Evolutionary conservation across 2,329 filamentous ascomycete genomes (phyloP).

Genomic region (Juglanconis juglandina): DNA sequence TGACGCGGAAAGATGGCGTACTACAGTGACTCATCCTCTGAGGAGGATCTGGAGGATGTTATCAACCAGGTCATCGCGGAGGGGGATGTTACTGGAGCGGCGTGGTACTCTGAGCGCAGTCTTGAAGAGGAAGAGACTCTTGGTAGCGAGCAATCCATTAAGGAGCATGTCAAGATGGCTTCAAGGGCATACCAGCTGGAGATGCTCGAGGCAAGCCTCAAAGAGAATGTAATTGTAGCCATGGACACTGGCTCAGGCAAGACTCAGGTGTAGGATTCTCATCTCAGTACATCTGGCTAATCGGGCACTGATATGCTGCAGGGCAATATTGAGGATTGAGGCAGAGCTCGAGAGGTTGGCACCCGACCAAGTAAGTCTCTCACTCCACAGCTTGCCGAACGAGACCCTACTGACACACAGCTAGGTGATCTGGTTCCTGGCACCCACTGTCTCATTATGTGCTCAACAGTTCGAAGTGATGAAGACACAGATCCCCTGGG

Average conservation of each 20-base stretch:
- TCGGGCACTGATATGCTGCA: constrained; percentile 27
- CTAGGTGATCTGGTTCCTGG: constrained; percentile 69
- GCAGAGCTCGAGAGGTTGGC: constrained; percentile 56
- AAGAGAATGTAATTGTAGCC: constrained; percentile 67
- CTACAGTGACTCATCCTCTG: constrained; percentile 10
- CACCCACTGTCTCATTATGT: constrained; percentile 66
- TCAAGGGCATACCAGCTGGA: constrained; percentile 68
- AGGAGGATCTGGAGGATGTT: constrained; percentile 53
- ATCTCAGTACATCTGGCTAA: not conserved
- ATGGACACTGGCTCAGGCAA: constrained; percentile 82
- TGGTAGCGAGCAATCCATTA: no score
- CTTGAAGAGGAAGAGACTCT: not conserved
- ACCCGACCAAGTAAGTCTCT: constrained; percentile 48
- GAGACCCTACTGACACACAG: constrained; percentile 16
- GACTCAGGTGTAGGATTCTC: constrained; percentile 61
- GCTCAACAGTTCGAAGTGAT: constrained; percentile 64
- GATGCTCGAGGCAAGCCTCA: constrained; percentile 69
- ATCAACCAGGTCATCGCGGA: constrained; percentile 82
- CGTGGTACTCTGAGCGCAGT: constrained; percentile 1
- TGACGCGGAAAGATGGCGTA: constrained; percentile 13
- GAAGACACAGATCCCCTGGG: constrained; percentile 54
- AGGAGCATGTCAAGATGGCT: constrained; percentile 29
- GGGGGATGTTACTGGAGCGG: constrained; percentile 11
- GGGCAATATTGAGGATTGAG: constrained; percentile 65
- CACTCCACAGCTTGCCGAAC: not conserved